Evolutionary conservation across 495 filamentous ascomycete species (phyloP), one percentile per base, ranked within the genome.

Genomic region (Podospora comata): DNA sequence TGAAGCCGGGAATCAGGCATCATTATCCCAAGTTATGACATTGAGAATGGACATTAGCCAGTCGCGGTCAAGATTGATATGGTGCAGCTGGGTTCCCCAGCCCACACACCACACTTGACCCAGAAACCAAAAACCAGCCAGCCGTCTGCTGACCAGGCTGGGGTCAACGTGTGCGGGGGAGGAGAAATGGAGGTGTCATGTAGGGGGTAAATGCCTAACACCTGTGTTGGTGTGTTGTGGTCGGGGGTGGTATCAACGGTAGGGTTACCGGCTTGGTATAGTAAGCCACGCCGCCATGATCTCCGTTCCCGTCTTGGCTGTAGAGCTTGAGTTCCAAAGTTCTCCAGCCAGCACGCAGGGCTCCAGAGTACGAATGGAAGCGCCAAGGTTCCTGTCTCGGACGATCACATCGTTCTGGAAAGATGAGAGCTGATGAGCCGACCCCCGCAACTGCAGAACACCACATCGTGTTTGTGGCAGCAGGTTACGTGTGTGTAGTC

Each of bases 401-500:
- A 16, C 56, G 28, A 66, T 64, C 53, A 56, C 59, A 44, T 66
- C n/a, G 30, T 60, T 64, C 68, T 59, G 66, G 64, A 69, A 66
- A 48, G 54, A 20, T 44, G 15, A 32, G 30, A 32, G 30, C 34
- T 63, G 32, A 39, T 19, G 28, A 28, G 18, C n/a, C n/a, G 61
- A 6, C 15, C 15, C 39, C 39, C 39, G 13, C 39, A 11, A 11
- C 13, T 11, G 15, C 13, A 48, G 39, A 48, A 48, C 39, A 48
- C 39, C 39, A 7, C 39, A 48, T 13, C 39, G 15, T 48, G 39
- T 48, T 48, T 48, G 39, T 62, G 53, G 66, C 69, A 65, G 66
- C 69, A 66, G 64, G 66, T 39, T 68, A 63, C 69, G 60, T 53
- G 26, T 30, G 69, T 44, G 59, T 60, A 18, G 54, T 66, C 30